Percentiles rank a stretch among this genome's conserved stretches.
phyloP scores from a whole-genome alignment of 371 early-diverging fungal species.

The Mortierella sp. region DNA sequence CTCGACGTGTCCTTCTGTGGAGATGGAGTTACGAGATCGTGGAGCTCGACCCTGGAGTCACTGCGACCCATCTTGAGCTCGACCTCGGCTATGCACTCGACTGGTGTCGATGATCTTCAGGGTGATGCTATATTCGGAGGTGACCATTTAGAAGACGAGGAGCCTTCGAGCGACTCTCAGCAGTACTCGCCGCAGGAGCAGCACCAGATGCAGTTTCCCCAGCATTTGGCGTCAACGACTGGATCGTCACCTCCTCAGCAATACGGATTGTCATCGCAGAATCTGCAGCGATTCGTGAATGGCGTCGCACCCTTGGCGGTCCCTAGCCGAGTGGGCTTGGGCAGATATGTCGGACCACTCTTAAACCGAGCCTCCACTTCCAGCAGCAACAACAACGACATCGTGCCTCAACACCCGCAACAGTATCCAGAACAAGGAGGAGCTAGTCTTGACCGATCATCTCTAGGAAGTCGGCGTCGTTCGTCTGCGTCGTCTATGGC shows the following conservation, averaged over 20 bases:
- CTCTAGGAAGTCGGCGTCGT: slow-evolving; percentile 14
- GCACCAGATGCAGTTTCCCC: neutral
- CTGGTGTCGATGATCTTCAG: neutral
- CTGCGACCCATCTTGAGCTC: slow-evolving; percentile 18
- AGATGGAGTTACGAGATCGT: slow-evolving; percentile 39
- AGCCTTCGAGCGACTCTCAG: neutral
- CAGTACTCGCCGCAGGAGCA: neutral
- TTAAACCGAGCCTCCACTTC: slow-evolving; percentile 14
- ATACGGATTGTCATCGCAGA: slow-evolving; percentile 1
- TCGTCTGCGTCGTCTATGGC: slow-evolving; percentile 24
- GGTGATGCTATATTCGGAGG: neutral
- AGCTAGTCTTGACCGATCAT: neutral
- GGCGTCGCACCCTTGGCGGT: neutral
- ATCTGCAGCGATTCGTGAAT: neutral
- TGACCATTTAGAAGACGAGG: slow-evolving; percentile 2
- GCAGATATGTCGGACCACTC: slow-evolving; percentile 39
- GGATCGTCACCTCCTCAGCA: neutral
- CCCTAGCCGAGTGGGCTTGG: slow-evolving; percentile 29
- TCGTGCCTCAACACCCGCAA: slow-evolving; percentile 17
- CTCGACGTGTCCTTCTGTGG: slow-evolving; percentile 54
- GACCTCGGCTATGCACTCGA: neutral
- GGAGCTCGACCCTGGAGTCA: slow-evolving; percentile 24
- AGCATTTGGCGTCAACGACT: neutral
- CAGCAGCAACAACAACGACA: slow-evolving; percentile 2
- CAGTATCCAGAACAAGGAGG: slow-evolving; percentile 21